Base-by-base conservation (phyloP, 2,329 filamentous ascomycete genomes). In the Pseudocercospora pini-densiflorae region DNA sequence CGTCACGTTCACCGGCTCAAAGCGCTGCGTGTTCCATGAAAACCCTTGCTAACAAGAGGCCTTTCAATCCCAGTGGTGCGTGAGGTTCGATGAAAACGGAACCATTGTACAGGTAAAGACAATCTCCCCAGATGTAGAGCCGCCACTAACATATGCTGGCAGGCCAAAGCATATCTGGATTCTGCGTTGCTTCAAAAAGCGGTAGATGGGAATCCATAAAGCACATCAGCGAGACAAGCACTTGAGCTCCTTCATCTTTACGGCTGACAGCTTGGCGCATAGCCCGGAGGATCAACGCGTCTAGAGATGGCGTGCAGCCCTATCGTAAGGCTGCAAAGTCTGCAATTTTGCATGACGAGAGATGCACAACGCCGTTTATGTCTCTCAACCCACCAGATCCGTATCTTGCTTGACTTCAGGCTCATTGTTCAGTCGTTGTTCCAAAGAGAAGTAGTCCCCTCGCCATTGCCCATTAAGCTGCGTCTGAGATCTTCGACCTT, bases 161-260 rank as follows among this genome's bases (percentile, higher is more conserved):
- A 71, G 68, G 68, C 69, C 9, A 66, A 68, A 14, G 69, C 71
- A 29, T 75, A 74, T 63, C 66, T 75, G 29, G 72, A 75, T 49
- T 73, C 72, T 3, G 71, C 68, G 0, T 62, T 75, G 62, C 70
- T 74, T 43, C 70, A 73, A 64, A 69, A 72, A 61, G 72, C 71
- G 3, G 64, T 74, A 4, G 70, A 72, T 43, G 19, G 40, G 19
- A 74, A 75, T 59, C 47, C 64, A 29, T 33, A 33, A 33, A 33
- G 31, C 31, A 33, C 31, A 3, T 5, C 31, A 33, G 31, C 10
- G 31, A 33, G 31, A 7, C 31, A 8, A 7, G 8, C 10, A 7
- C 1, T 33, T 12, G 31, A 33, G 31, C 31, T n/a, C 36, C 36
- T 40, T 40, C 36, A 40, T 6, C 16, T 40, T 40, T n/a, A 40